These are phyloP conservation scores for Diaporthe longicolla DNA, from an alignment of 2,329 filamentous ascomycete genomes.

Conservation along the genomic window DNA sequence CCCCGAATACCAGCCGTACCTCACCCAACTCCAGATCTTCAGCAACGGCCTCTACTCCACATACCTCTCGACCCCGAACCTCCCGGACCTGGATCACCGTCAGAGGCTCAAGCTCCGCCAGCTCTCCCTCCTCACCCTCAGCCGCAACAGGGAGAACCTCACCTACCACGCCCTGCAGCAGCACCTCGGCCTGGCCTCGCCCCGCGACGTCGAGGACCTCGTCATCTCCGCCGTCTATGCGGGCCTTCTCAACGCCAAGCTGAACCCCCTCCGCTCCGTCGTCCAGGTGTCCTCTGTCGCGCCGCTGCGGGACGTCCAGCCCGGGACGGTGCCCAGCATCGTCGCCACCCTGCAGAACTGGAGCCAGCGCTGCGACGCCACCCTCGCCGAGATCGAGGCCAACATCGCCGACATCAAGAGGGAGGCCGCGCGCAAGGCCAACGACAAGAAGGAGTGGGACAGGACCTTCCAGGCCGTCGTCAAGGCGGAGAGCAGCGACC, in stretches of 20 bases:
- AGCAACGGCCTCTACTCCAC: conserved; percentile 90
- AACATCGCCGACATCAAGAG: conserved; percentile 79
- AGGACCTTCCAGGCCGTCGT: conserved; percentile 64
- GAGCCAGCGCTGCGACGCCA: conserved; percentile 82
- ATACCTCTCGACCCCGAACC: conserved; percentile 69
- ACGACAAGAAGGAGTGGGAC: conserved; percentile 63
- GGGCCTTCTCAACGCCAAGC: conserved; percentile 83
- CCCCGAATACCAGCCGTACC: conserved; percentile 67
- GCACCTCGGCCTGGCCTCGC: conserved; percentile 75
- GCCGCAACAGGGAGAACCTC: conserved; percentile 67
- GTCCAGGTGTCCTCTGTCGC: conserved; percentile 86
- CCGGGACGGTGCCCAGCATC: conserved; percentile 78
- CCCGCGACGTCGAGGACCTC: conserved; percentile 84
- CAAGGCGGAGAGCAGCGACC: conserved; percentile 56
- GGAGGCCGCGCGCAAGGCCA: conserved; percentile 67
- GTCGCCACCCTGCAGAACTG: conserved; percentile 78
- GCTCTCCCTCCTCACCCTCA: conserved; percentile 87
- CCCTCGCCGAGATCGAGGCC: conserved; percentile 80
- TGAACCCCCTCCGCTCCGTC: conserved; percentile 82
- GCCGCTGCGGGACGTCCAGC: conserved; percentile 87
- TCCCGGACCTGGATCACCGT: conserved; percentile 79
- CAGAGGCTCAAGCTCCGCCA: conserved; percentile 91
- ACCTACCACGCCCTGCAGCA: conserved; percentile 79
- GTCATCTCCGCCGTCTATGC: conserved; percentile 91
- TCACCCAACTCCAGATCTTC: conserved; percentile 87